These are phyloP conservation scores for Lentithecium fluviatile DNA, from an alignment of 495 filamentous ascomycete genomes.

Conservation along the genomic window DNA sequence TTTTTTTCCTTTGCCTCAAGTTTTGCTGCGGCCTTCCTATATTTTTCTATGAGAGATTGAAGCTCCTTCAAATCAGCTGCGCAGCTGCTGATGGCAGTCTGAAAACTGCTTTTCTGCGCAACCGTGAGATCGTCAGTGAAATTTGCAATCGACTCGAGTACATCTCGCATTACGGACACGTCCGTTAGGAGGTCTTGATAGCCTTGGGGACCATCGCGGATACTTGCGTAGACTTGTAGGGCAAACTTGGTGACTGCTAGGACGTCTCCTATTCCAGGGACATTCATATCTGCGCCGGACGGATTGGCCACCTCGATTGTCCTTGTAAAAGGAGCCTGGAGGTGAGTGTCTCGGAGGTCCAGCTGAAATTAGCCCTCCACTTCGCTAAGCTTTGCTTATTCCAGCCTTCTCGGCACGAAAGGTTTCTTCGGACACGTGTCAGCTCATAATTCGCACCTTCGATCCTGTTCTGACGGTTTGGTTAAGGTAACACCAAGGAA, in stretches of 20 bases:
- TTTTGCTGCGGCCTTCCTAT: neutral
- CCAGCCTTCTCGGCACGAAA: neutral
- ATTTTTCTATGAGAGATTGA: neutral
- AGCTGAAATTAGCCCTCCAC: neutral
- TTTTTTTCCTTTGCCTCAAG: neutral
- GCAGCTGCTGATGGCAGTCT: neutral
- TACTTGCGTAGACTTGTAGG: neutral
- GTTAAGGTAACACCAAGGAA: neutral
- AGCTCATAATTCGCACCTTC: neutral
- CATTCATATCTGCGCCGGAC: neutral
- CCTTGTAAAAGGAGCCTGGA: neutral
- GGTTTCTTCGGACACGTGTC: neutral
- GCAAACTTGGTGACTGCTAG: neutral
- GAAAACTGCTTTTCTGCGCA: neutral
- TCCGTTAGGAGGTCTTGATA: neutral
- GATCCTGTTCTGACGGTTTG: neutral
- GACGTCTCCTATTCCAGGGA: neutral
- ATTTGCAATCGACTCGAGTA: neutral
- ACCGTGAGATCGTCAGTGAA: neutral
- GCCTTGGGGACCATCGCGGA: neutral
- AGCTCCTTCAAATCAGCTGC: neutral
- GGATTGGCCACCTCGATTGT: neutral
- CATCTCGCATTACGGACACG: neutral
- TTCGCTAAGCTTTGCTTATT: neutral
- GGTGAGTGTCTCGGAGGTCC: neutral